Conservation (phyloP, 2,329 filamentous ascomycete genomes). For the Pestalotiopsis sp. region DNA sequence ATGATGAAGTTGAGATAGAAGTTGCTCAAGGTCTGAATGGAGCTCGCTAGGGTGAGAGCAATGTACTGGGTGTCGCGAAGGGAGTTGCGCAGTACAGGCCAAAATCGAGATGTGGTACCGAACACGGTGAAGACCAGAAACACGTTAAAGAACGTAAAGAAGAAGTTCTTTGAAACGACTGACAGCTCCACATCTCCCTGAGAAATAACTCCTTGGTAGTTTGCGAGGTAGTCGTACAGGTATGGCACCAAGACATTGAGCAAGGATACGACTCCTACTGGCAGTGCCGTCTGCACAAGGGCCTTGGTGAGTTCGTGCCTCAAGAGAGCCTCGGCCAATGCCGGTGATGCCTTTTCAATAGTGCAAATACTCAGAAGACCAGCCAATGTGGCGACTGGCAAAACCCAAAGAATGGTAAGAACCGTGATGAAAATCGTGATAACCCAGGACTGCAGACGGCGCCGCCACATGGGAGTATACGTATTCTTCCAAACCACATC, state of each 20-base stretch:
- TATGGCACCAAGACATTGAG: slow-evolving; percentile 91
- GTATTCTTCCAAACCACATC: slow-evolving; percentile 97
- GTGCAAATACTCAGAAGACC: slow-evolving; percentile 80
- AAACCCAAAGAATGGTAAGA: slow-evolving; percentile 86
- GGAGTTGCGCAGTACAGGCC: slow-evolving; percentile 70
- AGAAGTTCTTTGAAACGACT: slow-evolving; percentile 97
- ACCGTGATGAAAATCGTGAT: slow-evolving; percentile 83
- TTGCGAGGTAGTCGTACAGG: slow-evolving; percentile 90
- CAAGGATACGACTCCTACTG: slow-evolving; percentile 82
- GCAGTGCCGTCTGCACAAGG: slow-evolving; percentile 84
- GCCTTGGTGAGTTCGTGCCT: slow-evolving; percentile 72
- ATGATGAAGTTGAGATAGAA: slow-evolving; percentile 97
- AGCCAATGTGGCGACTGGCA: slow-evolving; percentile 78
- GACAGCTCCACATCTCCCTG: slow-evolving; percentile 93
- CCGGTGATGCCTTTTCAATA: slow-evolving; percentile 72
- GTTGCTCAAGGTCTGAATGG: slow-evolving; percentile 72
- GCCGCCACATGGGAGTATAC: slow-evolving; percentile 73
- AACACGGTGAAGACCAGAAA: slow-evolving; percentile 94
- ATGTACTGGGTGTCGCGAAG: slow-evolving; percentile 80
- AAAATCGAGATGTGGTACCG: slow-evolving; percentile 77
- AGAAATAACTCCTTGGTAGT: slow-evolving; percentile 92
- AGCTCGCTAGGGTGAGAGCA: slow-evolving; percentile 73
- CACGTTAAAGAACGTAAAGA: slow-evolving; percentile 99
- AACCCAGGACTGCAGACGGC: slow-evolving; percentile 78
- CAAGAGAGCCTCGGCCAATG: slow-evolving; percentile 68